phyloP scores from a whole-genome alignment of 176 grass and related monocot species.

The Phyllostachys edulis region DNA sequence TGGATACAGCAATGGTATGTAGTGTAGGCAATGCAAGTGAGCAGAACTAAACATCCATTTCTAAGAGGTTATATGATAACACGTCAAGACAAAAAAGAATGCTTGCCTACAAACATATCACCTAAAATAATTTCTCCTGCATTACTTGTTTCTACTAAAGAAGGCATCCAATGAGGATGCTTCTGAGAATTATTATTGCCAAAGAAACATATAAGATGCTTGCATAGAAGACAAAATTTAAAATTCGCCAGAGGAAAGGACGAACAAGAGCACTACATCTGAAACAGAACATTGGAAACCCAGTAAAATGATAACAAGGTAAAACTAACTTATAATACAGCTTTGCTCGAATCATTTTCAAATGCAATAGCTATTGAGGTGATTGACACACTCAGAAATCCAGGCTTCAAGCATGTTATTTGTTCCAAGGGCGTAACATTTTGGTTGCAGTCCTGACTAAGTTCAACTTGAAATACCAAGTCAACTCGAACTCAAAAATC shows the following conservation, averaged over 20 bases:
- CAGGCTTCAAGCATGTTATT: conserved; percentile 5
- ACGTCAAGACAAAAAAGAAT: not conserved
- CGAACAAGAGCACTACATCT: not conserved
- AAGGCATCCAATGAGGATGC: not conserved
- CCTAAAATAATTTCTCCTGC: not conserved
- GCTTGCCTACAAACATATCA: conserved; percentile 17
- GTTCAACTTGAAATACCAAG: not conserved
- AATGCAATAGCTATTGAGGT: not conserved
- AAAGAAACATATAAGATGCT: not conserved
- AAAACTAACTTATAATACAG: conserved; percentile 17
- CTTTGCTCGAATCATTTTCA: conserved; percentile 23
- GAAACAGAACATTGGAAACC: not conserved
- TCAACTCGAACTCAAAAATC: not conserved
- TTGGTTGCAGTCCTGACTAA: not conserved
- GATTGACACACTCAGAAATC: not conserved
- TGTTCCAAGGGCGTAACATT: not conserved
- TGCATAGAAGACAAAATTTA: conserved; percentile 3
- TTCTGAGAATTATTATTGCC: not conserved
- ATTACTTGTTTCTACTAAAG: not conserved
- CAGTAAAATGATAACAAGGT: conserved; percentile 1
- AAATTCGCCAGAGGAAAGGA: not conserved
- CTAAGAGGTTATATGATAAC: not conserved
- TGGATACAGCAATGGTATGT: not conserved
- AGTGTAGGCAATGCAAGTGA: not conserved
- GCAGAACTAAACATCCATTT: conserved; percentile 2